Conservation (phyloP, 2,329 filamentous ascomycete species). For the Stemphylium vesicarium region DNA sequence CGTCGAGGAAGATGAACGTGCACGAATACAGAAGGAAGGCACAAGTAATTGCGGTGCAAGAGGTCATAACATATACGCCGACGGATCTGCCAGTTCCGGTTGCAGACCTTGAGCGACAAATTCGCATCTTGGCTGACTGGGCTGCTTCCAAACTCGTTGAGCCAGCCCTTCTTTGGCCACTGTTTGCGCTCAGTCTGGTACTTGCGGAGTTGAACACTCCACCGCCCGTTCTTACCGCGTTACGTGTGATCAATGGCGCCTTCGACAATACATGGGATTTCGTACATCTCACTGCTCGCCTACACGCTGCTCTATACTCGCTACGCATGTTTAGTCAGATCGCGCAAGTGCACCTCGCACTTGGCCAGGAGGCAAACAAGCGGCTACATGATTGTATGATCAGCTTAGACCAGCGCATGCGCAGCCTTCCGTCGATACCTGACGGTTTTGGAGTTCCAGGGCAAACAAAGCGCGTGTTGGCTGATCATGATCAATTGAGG, state of each 20-base stretch:
- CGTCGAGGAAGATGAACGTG: constrained; percentile 19
- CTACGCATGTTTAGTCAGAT: constrained; percentile 52
- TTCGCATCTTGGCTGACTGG: constrained; percentile 26
- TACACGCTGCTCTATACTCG: constrained; percentile 53
- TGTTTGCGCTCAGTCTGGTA: constrained; percentile 33
- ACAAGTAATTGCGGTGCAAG: constrained; percentile 31
- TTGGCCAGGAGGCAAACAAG: background rate
- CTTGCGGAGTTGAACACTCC: constrained; percentile 29
- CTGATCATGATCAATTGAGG: constrained; percentile 23
- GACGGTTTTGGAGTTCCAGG: constrained; percentile 37
- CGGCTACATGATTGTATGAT: background rate
- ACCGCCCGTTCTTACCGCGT: constrained; percentile 21
- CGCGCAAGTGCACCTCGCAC: constrained; percentile 28
- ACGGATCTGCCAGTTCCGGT: constrained; percentile 3
- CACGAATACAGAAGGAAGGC: constrained; percentile 51
- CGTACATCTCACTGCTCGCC: constrained; percentile 49
- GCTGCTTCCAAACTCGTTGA: constrained; percentile 15
- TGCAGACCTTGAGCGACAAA: constrained; percentile 20
- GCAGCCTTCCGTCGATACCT: constrained; percentile 31
- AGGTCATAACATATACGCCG: constrained; percentile 17
- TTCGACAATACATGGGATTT: constrained; percentile 47
- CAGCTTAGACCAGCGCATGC: constrained; percentile 25
- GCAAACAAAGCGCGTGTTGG: constrained; percentile 19
- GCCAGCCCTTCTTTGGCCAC: constrained; percentile 29
- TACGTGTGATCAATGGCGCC: constrained; percentile 35